Evolutionary conservation across 2,329 filamentous ascomycete genomes (phyloP), one percentile per base, ranked within the genome.

Genomic region (Cladosporium halotolerans): DNA sequence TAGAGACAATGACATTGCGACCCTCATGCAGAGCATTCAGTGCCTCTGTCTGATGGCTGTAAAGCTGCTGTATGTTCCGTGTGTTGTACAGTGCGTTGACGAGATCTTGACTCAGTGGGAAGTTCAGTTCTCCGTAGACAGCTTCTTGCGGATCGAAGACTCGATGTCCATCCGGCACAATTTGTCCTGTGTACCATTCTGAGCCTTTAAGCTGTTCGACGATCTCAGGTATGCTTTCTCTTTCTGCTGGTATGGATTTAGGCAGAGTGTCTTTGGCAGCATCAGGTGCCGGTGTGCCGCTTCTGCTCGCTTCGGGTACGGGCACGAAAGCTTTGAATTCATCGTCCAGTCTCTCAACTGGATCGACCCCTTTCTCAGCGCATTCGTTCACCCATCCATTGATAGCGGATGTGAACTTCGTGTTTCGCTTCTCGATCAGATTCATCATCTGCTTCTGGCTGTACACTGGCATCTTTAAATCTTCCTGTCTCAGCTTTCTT

Each of bases 51-150:
- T 99, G 93, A 68, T 99, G 93, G 0, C 88, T 84, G 65, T 95
- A 99, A 36, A 99, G 80, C 55, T 86, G 80, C 0, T 85, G 88
- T 55, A 99, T 97, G 3, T 84, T 84, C 61, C 86, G 88, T 8
- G 89, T 88, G 61, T 97, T 97, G 73, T 95, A 99, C 1, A 99
- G 72, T 1, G 93, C 92, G 68, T 99, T 96, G n/a, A 99, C 91
- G 46, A 99, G 73, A 58, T 88, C 81, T 67, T 99, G 93, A 49
- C 90, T 96, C 7, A 99, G 78, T 14, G 86, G 75, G 65, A 97
- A 99, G 28, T 86, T 80, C 45, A 99, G 76, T 40, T 95, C 86
- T 1, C 89, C 91, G 63, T 88, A 90, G 0, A 91, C 79, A 0
- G 92, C 77, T 59, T 85, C 81, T 63, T 96, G 91, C 1, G 88